Conservation (phyloP, 495 filamentous ascomycete species). For the Aspergillus incahuasiensis region DNA sequence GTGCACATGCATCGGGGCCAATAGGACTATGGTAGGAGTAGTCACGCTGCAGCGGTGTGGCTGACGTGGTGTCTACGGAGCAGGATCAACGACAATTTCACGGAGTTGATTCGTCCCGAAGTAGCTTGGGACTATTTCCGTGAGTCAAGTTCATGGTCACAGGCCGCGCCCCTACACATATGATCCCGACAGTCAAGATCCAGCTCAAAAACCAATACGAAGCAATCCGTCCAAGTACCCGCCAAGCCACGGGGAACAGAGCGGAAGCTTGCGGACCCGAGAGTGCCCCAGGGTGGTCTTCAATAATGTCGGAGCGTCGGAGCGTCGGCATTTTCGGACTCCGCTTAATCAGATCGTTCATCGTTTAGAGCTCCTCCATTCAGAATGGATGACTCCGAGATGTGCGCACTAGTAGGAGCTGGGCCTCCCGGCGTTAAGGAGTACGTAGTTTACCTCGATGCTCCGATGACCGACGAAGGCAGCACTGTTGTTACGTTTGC, state of each 20-base stretch:
- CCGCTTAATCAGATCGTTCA: constrained; percentile 3
- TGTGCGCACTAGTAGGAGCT: constrained; percentile 1
- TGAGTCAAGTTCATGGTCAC: too few species aligned
- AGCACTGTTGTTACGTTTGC: constrained; percentile 10
- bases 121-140: too few species aligned
- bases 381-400: background rate
- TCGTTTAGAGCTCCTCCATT: background rate
- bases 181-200: too few species aligned
- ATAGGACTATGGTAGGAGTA: background rate
- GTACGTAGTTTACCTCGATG: background rate
- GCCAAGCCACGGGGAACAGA: background rate
- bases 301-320: background rate
- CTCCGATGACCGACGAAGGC: constrained; percentile 5
- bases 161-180: too few species aligned
- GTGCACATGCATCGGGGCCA: background rate
- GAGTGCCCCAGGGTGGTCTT: too few species aligned
- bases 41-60: background rate
- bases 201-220: background rate
- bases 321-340: background rate
- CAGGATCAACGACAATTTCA: too few species aligned
- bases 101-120: background rate
- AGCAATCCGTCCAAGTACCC: too few species aligned
- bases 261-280: constrained; percentile 1
- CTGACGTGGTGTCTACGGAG: background rate
- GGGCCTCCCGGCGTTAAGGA: constrained; percentile 10